Evolutionary conservation across 495 filamentous ascomycete genomes (phyloP), one percentile per base, ranked within the genome.

Genomic region (Glarea lozoyensis): DNA sequence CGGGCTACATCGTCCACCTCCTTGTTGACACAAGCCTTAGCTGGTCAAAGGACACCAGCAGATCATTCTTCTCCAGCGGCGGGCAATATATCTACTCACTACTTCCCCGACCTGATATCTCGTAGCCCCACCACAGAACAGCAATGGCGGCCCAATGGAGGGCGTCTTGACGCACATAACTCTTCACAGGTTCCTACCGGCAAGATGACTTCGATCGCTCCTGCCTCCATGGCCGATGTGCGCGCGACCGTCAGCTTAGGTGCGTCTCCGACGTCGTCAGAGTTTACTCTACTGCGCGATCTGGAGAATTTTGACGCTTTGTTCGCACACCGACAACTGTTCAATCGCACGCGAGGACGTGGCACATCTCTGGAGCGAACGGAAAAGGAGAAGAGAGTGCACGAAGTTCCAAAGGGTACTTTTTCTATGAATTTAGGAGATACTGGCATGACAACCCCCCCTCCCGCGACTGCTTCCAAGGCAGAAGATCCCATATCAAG

Each of bases 321-420:
- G 10, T 19, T 45, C 32, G 35, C 37, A 19, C 53, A 48, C 24
- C 44, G 42, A 10, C 35, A 37, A n/a, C 34, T 38, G 17, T 42
- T 51, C 15, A 36, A 20, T 38, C 51, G 57, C 42, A 53, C 50
- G 42, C 43, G 63, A 53, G 59, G 62, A 40, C 17, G 59, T 17
- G 49, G 53, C 21, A 58, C 48, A 11, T 66, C 69, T 17, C 48
- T 63, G 10, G 67, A 70, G 43, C 50, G 65, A 12, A 62, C 65
- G 10, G 62, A 71, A 17, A 64, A 60, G 37, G 67, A 73, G 48
- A 56, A 58, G 42, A 54, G 56, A 18, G 21, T 60, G 32, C 56
- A 56, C 32, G 47, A 42, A 31, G 22, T 40, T 49, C 45, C 59
- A 10, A 56, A 60, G 25, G 45, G 40, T 29, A 13, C 21, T 7